Base-by-base conservation (phyloP, 257 asterid species). In the Solanum ossicruentum region DNA sequence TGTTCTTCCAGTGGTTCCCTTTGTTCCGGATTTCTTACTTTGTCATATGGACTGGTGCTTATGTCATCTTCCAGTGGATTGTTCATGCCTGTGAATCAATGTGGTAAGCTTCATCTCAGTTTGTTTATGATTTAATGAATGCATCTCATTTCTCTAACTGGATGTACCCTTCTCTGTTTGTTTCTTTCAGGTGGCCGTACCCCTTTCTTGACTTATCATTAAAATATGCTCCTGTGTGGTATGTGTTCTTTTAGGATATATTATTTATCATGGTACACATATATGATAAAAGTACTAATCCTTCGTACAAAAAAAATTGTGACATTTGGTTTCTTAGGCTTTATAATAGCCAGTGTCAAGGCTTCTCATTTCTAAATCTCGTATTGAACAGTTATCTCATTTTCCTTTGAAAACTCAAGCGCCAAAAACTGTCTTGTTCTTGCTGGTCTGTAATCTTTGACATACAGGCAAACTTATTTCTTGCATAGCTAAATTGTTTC, bases 101-200 rank as follows among this genome's bases (percentile, higher is more conserved):
- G 20, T 95, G 99, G 99, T 94, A 92, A 83, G 72, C 23, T 52
- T 36, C 43, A 81, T 28, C 55, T 56, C 80, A 8, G 43, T 79
- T 52, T 63, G 63, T 36, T 36, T 60, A 58, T 36, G 20, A 56
- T 80, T 69, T 52, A 80, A 51, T 47, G 82, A 52, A 26, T 52
- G 52, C 67, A 41, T 83, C 55, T 67, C 55, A 55, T 69, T 83
- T 69, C 58, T 36, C 21, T 52, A 51, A 56, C 47, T 81, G 84
- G 84, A 45, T 83, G 65, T 73, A 75, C 77, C 86, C 49, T 80
- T 58, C 71, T 72, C 28, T 78, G 56, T 63, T 81, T 51, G 54
- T 85, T 70, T 84, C 23, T 87, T 89, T 87, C 86, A 96, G 99
- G 99, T 96, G 99, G 98, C 98, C 99, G 3, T 96, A 96, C 90